phyloP scores from a whole-genome alignment of 768 basidiomycete genomes.

The Serpula lacrymans region DNA sequence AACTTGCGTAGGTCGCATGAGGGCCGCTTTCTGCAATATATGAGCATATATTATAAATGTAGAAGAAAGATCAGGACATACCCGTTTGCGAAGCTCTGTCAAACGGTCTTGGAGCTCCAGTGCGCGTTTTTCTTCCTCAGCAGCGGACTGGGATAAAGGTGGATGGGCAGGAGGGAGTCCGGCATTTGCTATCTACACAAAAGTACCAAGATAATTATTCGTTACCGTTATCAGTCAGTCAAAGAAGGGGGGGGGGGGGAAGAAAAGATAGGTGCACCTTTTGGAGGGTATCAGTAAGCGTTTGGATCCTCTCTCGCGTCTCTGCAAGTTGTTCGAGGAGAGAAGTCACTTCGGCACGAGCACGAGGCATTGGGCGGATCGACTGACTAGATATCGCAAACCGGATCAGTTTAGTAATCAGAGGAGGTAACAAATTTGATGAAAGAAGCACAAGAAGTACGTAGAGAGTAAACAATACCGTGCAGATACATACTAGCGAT shows the following conservation, averaged over 20 bases:
- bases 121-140: slow-evolving; percentile 41
- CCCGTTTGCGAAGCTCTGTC: slow-evolving; percentile 37
- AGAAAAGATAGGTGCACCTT: slow-evolving; percentile 34
- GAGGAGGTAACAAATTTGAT: neutral
- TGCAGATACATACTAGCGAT: slow-evolving; percentile 62
- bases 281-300: slow-evolving; percentile 33
- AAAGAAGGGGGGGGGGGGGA: too few relatives aligned
- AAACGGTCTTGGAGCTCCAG: slow-evolving; percentile 41
- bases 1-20: slow-evolving; percentile 21
- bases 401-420: slow-evolving; percentile 25
- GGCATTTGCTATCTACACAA: too few relatives aligned
- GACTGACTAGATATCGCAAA: slow-evolving; percentile 37
- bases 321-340: slow-evolving; percentile 38
- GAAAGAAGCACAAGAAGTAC: too few relatives aligned
- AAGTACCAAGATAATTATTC: slow-evolving; percentile 15
- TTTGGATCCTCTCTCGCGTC: slow-evolving; percentile 33
- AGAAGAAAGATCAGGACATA: slow-evolving; percentile 11
- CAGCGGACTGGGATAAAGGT: slow-evolving; percentile 24
- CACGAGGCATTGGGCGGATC: slow-evolving; percentile 48
- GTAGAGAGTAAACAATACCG: too few relatives aligned
- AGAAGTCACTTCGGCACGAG: slow-evolving; percentile 35
- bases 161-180: slow-evolving; percentile 16
- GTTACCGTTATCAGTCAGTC: slow-evolving; percentile 20
- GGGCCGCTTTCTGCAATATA: slow-evolving; percentile 22
- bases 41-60: neutral